Evolutionary conservation across 164 flowering plant species (phyloP), one percentile per base, ranked within the genome.

Genomic region (Hamamelis virginiana): DNA sequence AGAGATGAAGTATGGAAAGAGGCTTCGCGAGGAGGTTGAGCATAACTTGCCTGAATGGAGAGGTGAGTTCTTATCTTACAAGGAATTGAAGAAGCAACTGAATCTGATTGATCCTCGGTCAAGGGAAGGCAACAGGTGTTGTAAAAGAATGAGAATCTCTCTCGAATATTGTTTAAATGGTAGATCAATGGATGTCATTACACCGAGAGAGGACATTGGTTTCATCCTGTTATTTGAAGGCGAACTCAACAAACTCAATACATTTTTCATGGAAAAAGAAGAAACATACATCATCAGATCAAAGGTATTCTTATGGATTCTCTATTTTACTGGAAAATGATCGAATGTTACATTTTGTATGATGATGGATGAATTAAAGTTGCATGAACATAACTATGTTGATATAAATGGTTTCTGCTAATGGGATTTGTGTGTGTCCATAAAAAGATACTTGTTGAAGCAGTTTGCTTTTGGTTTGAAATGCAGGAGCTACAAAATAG

Each of bases 1-100:
- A 51, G 55, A 52, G n/a, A 75, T 75, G 78, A 60, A 75, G 45
- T 62, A 57, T 9, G 67, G 74, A 23, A 75, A 75, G 62, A 70
- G 53, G 23, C 56, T 66, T 33, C 56, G 68, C 5, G 53, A n/a
- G 8, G 67, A 70, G 74, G 63, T 75, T 6, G 78, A 67, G 14
- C 52, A 62, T n/a, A 45, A n/a, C 52, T 12, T 66, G 27, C 74
- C 74, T 6, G 71, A 66, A 27, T 75, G 78, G 78, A 64, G 38
- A 56, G 41, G 66, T 14, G 25, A 70, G 65, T 66, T 70, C 9
- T 66, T 75, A 18, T 55, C 67, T 18, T 75, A 75, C 59, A 70
- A 75, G 68, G 21, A 44, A n/a, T 41, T 75, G 71, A 75, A 75
- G 74, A 61, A 66, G 61, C 63, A 69, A 28, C 23, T 75, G 66